Conservation (phyloP, 768 basidiomycete species). For the Trametes punicea region DNA sequence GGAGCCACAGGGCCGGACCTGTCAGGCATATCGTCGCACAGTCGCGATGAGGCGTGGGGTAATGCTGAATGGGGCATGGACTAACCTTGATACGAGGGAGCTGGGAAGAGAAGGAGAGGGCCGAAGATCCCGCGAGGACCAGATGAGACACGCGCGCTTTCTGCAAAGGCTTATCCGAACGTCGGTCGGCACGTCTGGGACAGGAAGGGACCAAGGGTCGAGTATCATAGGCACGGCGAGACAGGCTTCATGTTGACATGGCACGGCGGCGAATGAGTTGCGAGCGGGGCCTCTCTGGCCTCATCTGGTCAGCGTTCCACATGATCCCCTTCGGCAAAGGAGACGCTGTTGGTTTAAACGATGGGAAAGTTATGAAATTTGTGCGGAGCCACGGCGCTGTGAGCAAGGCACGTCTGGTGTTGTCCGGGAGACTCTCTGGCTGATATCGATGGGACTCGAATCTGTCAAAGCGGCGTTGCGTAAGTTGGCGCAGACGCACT, state of each 20-base stretch:
- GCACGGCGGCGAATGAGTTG: neutral
- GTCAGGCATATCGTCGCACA: neutral
- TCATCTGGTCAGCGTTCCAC: no score
- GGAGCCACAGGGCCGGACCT: neutral
- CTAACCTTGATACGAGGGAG: neutral
- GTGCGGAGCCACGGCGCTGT: no score
- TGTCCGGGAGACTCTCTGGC: neutral
- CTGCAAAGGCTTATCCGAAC: neutral
- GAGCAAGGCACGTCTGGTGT: no score
- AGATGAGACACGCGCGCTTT: neutral
- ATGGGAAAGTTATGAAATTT: no score
- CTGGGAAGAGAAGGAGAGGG: neutral
- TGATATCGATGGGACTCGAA: neutral
- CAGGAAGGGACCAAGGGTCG: neutral
- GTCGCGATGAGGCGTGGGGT: neutral
- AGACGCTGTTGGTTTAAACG: no score
- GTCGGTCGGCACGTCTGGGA: neutral
- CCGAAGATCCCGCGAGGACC: neutral
- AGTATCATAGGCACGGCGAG: no score
- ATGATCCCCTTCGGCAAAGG: neutral
- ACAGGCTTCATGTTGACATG: neutral
- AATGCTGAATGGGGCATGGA: neutral
- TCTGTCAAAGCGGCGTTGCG: neutral
- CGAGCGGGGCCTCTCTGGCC: neutral
- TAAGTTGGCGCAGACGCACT: no score